These are phyloP conservation scores for Mycena filopes DNA, from an alignment of 768 basidiomycete genomes.

Conservation along the genomic window DNA sequence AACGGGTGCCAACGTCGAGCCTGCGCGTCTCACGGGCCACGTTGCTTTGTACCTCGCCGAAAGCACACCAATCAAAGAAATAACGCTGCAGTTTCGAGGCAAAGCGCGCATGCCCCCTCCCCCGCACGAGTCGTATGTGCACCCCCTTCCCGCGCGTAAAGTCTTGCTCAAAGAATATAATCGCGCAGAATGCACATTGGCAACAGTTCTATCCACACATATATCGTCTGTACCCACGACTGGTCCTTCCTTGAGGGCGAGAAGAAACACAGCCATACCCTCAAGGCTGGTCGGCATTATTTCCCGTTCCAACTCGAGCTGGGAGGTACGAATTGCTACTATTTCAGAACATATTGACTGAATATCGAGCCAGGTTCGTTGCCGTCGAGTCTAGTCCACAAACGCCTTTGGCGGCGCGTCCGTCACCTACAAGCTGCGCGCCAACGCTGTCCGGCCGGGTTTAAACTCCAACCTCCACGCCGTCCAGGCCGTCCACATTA, in stretches of 20 bases:
- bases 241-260: constrained; percentile 94
- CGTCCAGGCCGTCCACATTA: constrained; percentile 67
- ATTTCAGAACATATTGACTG: too few relatives aligned
- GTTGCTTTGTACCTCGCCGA: constrained; percentile 85
- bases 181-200: constrained; percentile 52
- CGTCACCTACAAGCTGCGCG: constrained; percentile 91
- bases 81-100: constrained; percentile 85
- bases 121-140: constrained; percentile 67
- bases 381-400: constrained; percentile 79
- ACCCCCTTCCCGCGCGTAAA: neutral
- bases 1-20: constrained; percentile 85
- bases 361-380: too few relatives aligned
- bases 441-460: constrained; percentile 81
- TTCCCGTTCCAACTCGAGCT: constrained; percentile 94
- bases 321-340: too few relatives aligned
- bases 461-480: constrained; percentile 76
- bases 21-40: constrained; percentile 82
- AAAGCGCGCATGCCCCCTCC: constrained; percentile 78
- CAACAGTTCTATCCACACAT: constrained; percentile 57
- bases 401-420: constrained; percentile 66
- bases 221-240: constrained; percentile 81
- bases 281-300: constrained; percentile 94
- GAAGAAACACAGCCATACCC: constrained; percentile 81
- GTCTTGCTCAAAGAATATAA: neutral
- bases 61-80: constrained; percentile 84